Base-by-base conservation (phyloP, 106 monocot species). In the Allium sativum region DNA sequence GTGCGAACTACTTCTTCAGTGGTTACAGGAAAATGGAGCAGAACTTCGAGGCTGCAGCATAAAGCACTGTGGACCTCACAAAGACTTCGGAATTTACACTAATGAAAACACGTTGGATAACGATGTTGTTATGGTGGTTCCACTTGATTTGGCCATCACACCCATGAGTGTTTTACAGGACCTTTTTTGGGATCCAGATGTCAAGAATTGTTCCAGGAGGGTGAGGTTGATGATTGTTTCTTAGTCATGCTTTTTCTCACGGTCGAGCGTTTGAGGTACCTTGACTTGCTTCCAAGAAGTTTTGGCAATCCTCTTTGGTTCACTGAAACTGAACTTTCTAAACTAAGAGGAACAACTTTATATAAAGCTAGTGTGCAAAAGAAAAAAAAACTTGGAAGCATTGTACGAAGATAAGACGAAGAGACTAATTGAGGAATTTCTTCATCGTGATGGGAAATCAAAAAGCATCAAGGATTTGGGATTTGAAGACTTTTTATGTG, bases 81-180 rank as follows among this genome's bases (percentile, higher is more conserved):
- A 73, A 70, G 90, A 87, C 18, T 95, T 77, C 64, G 95, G 95
- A 15, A 70, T 95, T 58, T 90, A 77, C 77, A 65, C 77, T 61
- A 69, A 81, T 22, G 55, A 54, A 8, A 17, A 42, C 19, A 13
- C 71, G 52, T 14, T 41, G 47, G 61, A 41, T n/a, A 53, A 61
- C 46, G 92, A 79, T 46, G 77, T 87, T 51, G 79, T 80, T 12
- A 84, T 96, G 96, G 90, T 84, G 56, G 84, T 91, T 40, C 96
- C 96, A 40, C 87, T 96, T 47, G 84, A 91, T 67, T 77, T 96
- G 21, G 87, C 96, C 31, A 87, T 96, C 70, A 96, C 84, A 18
- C 96, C 96, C 5, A 96, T 96, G 90, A 59, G 91, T 40, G 96
- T 96, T 15, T 80, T 96, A 15, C 90, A 85, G 48, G 96, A 96